Percentiles rank a stretch among this genome's conserved stretches.
phyloP scores from a whole-genome alignment of 768 basidiomycete genomes.

The Tulasnella sp. region DNA sequence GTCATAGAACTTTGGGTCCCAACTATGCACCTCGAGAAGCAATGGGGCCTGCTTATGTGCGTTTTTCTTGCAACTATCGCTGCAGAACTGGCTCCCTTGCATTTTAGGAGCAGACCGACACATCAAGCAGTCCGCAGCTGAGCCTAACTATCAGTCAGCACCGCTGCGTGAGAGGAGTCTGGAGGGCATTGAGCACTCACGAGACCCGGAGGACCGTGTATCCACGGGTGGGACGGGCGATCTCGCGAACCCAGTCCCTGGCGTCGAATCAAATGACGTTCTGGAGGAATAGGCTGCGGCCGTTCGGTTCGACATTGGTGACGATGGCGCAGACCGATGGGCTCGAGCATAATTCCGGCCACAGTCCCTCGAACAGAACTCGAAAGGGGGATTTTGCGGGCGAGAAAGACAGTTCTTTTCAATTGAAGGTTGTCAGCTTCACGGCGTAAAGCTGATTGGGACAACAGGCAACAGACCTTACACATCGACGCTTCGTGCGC shows the following conservation, averaged over 20 bases:
- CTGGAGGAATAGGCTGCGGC: background rate
- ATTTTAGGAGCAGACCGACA: background rate
- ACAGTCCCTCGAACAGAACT: background rate
- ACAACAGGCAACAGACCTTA: background rate
- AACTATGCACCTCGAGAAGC: constrained; percentile 15
- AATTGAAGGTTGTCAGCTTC: background rate
- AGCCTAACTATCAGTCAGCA: background rate
- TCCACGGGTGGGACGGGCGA: background rate
- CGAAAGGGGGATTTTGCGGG: background rate
- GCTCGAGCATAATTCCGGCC: background rate
- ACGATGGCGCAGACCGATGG: background rate
- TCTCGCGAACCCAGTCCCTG: background rate
- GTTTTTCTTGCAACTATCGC: background rate
- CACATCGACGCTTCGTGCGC: background rate
- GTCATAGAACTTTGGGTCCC: constrained; percentile 22
- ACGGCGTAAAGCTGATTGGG: background rate
- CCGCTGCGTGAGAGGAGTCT: background rate
- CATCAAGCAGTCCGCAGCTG: constrained; percentile 16
- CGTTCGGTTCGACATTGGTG: background rate
- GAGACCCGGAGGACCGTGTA: background rate
- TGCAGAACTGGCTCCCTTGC: constrained; percentile 14
- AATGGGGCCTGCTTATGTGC: background rate
- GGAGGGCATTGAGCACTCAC: background rate
- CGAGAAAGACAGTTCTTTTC: background rate
- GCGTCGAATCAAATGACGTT: background rate